phyloP scores from a whole-genome alignment of 2,329 filamentous ascomycete genomes.

The Botryosphaeria dothidea region DNA sequence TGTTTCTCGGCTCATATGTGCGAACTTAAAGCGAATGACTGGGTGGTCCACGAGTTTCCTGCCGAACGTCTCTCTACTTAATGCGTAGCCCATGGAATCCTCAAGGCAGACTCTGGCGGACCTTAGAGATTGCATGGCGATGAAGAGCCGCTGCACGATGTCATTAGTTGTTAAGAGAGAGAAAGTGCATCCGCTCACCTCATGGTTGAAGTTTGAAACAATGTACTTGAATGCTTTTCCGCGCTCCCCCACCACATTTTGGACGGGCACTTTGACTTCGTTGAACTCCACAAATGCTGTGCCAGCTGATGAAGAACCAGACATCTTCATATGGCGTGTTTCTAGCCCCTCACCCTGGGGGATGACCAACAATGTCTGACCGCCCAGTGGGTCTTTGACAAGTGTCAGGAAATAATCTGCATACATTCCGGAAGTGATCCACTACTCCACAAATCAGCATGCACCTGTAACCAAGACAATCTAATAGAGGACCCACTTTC shows the following conservation, averaged over 20 bases:
- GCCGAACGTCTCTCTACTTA: constrained; percentile 34
- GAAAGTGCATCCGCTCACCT: not conserved
- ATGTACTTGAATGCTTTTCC: constrained; percentile 31
- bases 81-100: constrained; percentile 32
- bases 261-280: constrained; percentile 32
- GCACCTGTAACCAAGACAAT: not conserved
- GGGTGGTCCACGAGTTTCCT: constrained; percentile 35
- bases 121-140: constrained; percentile 32
- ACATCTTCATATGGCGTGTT: constrained; percentile 54
- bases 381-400: constrained; percentile 29
- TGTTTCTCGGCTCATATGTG: constrained; percentile 31
- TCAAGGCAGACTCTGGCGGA: constrained; percentile 31
- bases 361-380: constrained; percentile 33
- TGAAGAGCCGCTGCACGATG: constrained; percentile 35
- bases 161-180: constrained; percentile 24
- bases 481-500: constrained; percentile 24
- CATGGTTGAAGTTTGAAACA: not conserved
- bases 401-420: constrained; percentile 36
- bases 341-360: constrained; percentile 64
- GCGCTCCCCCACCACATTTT: constrained; percentile 32
- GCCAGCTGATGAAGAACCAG: constrained; percentile 21
- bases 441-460: constrained; percentile 36
- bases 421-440: constrained; percentile 39
- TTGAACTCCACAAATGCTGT: constrained; percentile 36
- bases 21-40: constrained; percentile 35